Base-by-base conservation (phyloP, 2,329 filamentous ascomycete genomes). In the Raffaelea ambrosiae region DNA sequence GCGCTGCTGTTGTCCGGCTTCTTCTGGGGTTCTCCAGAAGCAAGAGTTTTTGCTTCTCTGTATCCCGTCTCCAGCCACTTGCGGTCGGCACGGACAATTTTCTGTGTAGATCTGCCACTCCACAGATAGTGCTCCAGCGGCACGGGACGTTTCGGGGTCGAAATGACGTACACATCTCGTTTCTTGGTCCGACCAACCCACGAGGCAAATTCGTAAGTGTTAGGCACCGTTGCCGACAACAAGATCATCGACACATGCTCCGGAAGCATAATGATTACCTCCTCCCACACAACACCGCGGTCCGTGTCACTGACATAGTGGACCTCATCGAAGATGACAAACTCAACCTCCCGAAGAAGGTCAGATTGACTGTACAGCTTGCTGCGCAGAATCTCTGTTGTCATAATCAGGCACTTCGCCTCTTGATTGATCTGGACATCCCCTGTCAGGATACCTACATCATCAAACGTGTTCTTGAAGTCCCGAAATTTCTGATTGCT, bases 401-500 rank as follows among this genome's bases (percentile, higher is more conserved):
- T 98, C 93, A 98, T 98, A 65, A 98, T 97, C 39, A 98, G 74
- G 67, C 93, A 98, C 66, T 91, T 97, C 23, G 93, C 93, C 69
- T 97, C 93, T 0, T 91, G 88, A 54, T 94, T 89, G 59, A 98
- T 98, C 64, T 98, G 93, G 5, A 98, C 93, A 68, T 98, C 93
- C 51, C 93, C 93, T 0, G 93, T 98, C 54, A 98, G 68, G 54
- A 98, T 97, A 16, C 93, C 93, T 18, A 98, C 93, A 64, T 98
- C 93, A 51, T 95, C 89, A 59, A 98, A 98, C 0, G 80, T 82
- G 48, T 83, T 77, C 49, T 89, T 80, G 63, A 98, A 98, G 63
- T 98, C 93, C 54, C 93, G 81, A 66, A 97, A 98, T 64, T 98
- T 98, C 62, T 98, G 93, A 62, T 98, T 98, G 67, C 93, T 97